These are phyloP conservation scores for Scenedesmus sp. DNA, from an alignment of 163 green algal species.

Conservation along the genomic window DNA sequence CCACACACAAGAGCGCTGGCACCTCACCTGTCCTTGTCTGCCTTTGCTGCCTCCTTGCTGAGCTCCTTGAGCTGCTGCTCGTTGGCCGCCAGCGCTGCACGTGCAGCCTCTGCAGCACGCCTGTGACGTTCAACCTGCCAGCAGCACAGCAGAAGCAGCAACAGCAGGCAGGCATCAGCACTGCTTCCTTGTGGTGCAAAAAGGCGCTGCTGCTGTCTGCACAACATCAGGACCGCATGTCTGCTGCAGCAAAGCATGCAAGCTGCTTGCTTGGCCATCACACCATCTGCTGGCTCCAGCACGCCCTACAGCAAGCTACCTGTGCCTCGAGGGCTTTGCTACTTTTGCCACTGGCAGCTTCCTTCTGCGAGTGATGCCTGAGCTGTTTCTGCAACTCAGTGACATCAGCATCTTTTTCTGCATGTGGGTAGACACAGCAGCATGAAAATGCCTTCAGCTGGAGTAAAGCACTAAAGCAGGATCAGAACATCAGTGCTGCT, in stretches of 20 bases:
- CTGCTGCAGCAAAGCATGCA: neutral
- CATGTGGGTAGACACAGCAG: neutral
- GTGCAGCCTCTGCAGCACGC: slow-evolving; percentile 30
- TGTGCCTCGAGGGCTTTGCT: slow-evolving; percentile 69
- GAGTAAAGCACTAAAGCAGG: neutral
- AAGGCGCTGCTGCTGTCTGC: neutral
- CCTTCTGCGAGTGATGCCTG: slow-evolving; percentile 60
- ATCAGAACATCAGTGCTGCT: neutral
- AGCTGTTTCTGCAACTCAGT: slow-evolving; percentile 57
- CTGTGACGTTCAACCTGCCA: slow-evolving; percentile 27
- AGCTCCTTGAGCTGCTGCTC: slow-evolving; percentile 51
- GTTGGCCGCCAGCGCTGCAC: slow-evolving; percentile 11
- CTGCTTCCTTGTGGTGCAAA: neutral
- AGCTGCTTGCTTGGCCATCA: neutral
- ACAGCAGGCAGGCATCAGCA: neutral
- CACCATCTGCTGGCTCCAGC: neutral
- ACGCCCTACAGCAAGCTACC: slow-evolving; percentile 34
- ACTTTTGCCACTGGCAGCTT: slow-evolving; percentile 61
- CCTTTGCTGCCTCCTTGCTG: slow-evolving; percentile 41
- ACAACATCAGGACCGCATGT: neutral
- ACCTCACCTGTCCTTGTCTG: slow-evolving; percentile 47
- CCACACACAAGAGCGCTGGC: slow-evolving; percentile 26
- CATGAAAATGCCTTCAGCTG: neutral
- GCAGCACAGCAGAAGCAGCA: neutral
- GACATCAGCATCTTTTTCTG: slow-evolving; percentile 66